These are phyloP conservation scores for Venturia asperata DNA, from an alignment of 2,329 filamentous ascomycete genomes.

Conservation along the genomic window DNA sequence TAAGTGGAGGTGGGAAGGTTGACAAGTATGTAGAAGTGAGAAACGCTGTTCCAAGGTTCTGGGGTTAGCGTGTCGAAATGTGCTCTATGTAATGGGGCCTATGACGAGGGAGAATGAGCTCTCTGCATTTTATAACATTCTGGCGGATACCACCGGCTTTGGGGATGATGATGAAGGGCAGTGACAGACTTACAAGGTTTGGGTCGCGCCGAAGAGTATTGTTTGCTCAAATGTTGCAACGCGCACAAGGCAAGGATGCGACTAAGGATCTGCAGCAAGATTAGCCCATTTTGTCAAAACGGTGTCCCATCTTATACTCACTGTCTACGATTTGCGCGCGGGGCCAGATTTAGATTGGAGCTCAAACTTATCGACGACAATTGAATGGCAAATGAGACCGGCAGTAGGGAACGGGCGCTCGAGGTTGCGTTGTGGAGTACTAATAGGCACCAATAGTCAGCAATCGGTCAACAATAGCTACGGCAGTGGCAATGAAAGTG, in stretches of 20 bases:
- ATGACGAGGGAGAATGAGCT: background rate
- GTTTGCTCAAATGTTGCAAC: conserved; percentile 7
- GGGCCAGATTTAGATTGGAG: background rate
- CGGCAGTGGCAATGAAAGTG: background rate
- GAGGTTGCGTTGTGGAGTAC: background rate
- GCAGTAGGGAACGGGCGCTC: background rate
- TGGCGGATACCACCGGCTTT: conserved; percentile 6
- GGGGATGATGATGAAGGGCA: background rate
- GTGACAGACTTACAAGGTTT: background rate
- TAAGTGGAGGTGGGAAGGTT: conserved; percentile 10
- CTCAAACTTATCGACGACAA: conserved; percentile 15
- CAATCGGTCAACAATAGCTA: background rate
- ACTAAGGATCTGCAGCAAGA: conserved; percentile 17
- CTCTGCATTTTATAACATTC: background rate
- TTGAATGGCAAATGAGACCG: conserved; percentile 14
- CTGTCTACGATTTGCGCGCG: conserved; percentile 1
- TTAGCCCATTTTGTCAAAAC: conserved; percentile 12
- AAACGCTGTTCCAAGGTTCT: background rate
- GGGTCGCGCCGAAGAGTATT: background rate
- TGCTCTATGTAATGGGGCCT: background rate
- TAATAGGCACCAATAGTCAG: background rate
- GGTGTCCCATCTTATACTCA: background rate
- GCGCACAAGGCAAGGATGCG: conserved; percentile 7
- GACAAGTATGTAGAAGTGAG: background rate
- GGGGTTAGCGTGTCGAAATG: background rate